Conservation (phyloP, 192 early-diverging fungal genomes). For the Gryganskiella cystojenkinii region DNA sequence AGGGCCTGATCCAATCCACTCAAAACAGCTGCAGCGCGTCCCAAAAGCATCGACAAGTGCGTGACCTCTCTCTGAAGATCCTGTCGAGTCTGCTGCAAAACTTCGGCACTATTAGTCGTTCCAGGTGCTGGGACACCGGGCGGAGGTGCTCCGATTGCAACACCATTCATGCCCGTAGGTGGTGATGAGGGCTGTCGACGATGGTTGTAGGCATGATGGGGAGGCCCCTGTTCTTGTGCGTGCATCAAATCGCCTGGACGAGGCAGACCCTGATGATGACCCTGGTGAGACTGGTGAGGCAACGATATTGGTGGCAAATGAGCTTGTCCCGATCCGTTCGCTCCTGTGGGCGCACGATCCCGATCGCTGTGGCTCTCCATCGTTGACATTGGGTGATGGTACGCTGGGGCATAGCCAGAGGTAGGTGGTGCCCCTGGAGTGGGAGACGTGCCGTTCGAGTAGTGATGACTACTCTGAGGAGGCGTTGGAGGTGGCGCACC, state of each 20-base stretch:
- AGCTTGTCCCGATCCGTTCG: background rate
- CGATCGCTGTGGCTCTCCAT: slow-evolving; percentile 18
- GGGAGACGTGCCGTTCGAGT: slow-evolving; percentile 20
- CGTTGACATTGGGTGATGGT: slow-evolving; percentile 22
- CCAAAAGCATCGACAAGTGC: slow-evolving; percentile 61
- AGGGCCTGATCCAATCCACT: slow-evolving; percentile 63
- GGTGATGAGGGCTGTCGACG: slow-evolving; percentile 39
- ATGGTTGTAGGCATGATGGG: slow-evolving; percentile 34
- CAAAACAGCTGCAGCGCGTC: slow-evolving; percentile 63
- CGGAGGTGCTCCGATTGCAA: slow-evolving; percentile 15
- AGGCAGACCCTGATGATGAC: slow-evolving; percentile 30
- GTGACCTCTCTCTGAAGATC: slow-evolving; percentile 66
- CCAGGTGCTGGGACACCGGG: background rate
- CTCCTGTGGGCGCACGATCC: slow-evolving; percentile 16
- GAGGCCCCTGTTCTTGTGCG: slow-evolving; percentile 28
- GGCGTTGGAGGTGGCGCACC: slow-evolving; percentile 10
- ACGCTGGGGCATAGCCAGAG: slow-evolving; percentile 28
- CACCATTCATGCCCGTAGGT: slow-evolving; percentile 32
- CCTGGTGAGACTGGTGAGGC: slow-evolving; percentile 13
- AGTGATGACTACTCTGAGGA: slow-evolving; percentile 37
- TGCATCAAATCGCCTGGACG: slow-evolving; percentile 26
- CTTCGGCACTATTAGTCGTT: slow-evolving; percentile 40
- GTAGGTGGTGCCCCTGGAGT: slow-evolving; percentile 8
- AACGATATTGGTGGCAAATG: slow-evolving; percentile 34
- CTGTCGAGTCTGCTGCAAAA: slow-evolving; percentile 64